Evolutionary conservation across 2,329 filamentous ascomycete genomes (phyloP), one percentile per base, ranked within the genome.

Genomic region (Penicillium sp.): DNA sequence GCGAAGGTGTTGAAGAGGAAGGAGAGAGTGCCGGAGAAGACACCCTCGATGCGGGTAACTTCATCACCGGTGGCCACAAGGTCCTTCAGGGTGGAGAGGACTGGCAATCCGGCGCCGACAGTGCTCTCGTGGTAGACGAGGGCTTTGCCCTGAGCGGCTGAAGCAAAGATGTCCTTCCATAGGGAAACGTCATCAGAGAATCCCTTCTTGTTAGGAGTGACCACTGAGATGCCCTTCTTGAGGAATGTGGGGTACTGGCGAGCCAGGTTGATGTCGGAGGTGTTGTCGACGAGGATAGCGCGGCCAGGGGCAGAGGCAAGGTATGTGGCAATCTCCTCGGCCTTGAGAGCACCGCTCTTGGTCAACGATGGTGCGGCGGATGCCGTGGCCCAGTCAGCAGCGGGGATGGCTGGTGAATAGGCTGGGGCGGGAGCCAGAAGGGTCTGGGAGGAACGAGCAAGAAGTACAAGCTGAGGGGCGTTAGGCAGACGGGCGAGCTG

Each of bases 1-100:
- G 92, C 91, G 74, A 97, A 99, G 21, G 86, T 92, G 81, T 97
- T 97, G 86, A 99, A 97, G 39, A 99, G 82, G 82, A 97, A 99
- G 38, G 90, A 95, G 86, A 99, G 93, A 52, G 94, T 99, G 60
- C 94, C 94, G 58, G 91, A 96, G 78, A 99, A 97, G 48, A 99
- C 92, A 62, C 94, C 94, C 77, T 97, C 93, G 64, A 99, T 95
- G 77, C 88, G 92, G 51, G 85, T 91, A 5, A 99, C 88, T 71
- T 91, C 83, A 71, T 99, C 94, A 40, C 94, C 94, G 1, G 94
- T 99, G 59, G 92, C 89, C 22, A 97, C 85, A n/a, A 99, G 83
- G 67, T 99, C 94, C 70, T 92, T 92, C 60, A 99, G 79, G 0
- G 94, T 97, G 39, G 91, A 96, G 65, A 99, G 89, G 56, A 97